Evolutionary conservation across 352 stramenopile species (phyloP), one percentile per base, ranked within the genome.

Genomic region (Globisporangium uncinulatum): DNA sequence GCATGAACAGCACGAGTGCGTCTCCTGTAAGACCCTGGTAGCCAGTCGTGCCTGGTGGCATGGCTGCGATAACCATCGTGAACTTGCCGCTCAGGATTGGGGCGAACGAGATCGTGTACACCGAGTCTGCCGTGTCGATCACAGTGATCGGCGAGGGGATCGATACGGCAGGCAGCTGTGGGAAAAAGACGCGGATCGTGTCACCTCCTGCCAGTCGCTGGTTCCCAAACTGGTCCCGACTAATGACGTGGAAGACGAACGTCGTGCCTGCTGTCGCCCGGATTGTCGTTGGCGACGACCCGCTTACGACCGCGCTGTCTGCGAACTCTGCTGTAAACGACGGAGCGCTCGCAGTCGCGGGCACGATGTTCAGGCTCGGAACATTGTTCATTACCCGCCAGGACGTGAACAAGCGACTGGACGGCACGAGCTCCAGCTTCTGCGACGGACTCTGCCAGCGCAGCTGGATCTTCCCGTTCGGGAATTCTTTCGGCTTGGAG

Each of bases 361-460:
- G 76, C 4, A 73, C 59, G 39, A 86, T 61, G 51, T 74, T 49
- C 15, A 86, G 63, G 11, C 58, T 37, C 14, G 79, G 78, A 0
- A 86, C 63, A 47, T 87, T 83, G 45, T 86, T 85, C 8, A 72
- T 59, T 13, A 90, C 77, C 17, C 48, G 53, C 73, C 79, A 87
- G 0, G 60, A 71, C 17, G 79, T 85, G 51, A 79, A 87, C 4
- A 87, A 57, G 5, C 61, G 61, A 37, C 50, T 69, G 1, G 73
- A 51, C 11, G 76, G 65, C 34, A 92, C 63, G 17, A 81, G 48
- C 57, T 84, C 61, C 13, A 54, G 59, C 0, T 54, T 36, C 45
- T 86, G 74, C 9, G 74, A 89, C 0, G 76, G 29, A 66, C 82
- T 90, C 47, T 64, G 59, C 82, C 82, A 92, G 37, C 62, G 62